phyloP scores from a whole-genome alignment of 139 green algal species.

The Chlamydomonas asymmetrica region DNA sequence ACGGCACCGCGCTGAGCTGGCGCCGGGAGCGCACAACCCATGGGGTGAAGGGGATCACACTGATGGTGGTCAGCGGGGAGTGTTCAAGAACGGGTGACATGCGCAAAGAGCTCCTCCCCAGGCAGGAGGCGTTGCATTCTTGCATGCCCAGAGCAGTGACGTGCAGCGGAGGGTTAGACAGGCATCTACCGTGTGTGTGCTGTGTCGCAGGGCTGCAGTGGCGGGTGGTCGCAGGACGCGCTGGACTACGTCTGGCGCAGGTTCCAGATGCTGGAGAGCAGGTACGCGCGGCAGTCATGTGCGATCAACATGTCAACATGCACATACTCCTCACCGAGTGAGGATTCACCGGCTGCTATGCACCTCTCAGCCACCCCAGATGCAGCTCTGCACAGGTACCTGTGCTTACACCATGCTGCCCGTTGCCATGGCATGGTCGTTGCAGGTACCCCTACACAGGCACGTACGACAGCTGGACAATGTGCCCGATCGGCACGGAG shows the following conservation, averaged over 20 bases:
- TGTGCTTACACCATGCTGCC: background rate
- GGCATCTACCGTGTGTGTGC: too few species aligned
- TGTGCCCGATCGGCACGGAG: background rate
- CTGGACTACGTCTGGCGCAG: background rate
- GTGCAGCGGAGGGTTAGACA: too few species aligned
- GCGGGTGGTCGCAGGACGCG: background rate
- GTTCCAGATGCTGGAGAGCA: background rate
- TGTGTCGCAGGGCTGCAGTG: constrained; percentile 1
- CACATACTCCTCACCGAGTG: background rate
- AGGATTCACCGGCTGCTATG: background rate
- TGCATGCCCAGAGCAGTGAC: too few species aligned
- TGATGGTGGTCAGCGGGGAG: too few species aligned
- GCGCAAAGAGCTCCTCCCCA: too few species aligned
- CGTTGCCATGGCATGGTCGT: background rate
- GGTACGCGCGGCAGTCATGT: background rate
- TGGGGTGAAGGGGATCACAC: too few species aligned
- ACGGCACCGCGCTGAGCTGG: too few species aligned
- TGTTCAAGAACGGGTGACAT: too few species aligned
- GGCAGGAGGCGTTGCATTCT: too few species aligned
- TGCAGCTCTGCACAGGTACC: background rate
- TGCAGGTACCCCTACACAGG: background rate
- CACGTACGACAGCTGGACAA: background rate
- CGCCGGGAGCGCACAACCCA: too few species aligned
- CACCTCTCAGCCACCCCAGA: background rate
- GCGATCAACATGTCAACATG: background rate